Conservation (phyloP, 495 filamentous ascomycete genomes). For the Filosporella fistucella region DNA sequence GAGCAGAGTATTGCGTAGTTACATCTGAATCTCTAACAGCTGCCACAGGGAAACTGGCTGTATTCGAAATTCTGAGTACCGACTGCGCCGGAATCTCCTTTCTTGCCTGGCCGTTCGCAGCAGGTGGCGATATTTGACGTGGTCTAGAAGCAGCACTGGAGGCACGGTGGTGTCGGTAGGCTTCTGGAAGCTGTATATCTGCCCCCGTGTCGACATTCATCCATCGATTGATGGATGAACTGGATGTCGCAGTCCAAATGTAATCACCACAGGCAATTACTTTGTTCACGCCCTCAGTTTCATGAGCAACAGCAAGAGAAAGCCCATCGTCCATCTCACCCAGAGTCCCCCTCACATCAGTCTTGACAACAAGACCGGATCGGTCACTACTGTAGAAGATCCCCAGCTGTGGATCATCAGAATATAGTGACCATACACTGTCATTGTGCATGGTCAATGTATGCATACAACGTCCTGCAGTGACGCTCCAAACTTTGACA, state of each 20-base stretch:
- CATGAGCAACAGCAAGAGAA: conserved; percentile 82
- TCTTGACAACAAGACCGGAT: conserved; percentile 89
- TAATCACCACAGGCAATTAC: conserved; percentile 73
- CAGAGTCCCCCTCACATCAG: conserved; percentile 67
- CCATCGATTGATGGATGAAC: conserved; percentile 96
- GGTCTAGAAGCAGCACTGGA: conserved; percentile 38
- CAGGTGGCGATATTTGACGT: conserved; percentile 25
- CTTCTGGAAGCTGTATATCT: conserved; percentile 45
- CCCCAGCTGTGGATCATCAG: conserved; percentile 76
- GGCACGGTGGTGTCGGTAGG: conserved; percentile 50
- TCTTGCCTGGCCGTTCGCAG: conserved; percentile 33
- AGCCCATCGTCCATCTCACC: conserved; percentile 85
- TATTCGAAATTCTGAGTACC: conserved; percentile 76
- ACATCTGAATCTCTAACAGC: conserved; percentile 43
- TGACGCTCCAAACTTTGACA: conserved; percentile 95
- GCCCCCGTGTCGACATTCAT: conserved; percentile 72
- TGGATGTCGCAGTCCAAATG: conserved; percentile 92
- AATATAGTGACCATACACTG: conserved; percentile 95
- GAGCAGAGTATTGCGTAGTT: conserved; percentile 40
- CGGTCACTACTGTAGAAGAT: conserved; percentile 94
- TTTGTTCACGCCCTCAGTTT: conserved; percentile 79
- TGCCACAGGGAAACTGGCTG: conserved; percentile 62
- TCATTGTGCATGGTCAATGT: conserved; percentile 98
- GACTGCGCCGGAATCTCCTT: conserved; percentile 72
- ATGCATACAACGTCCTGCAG: conserved; percentile 91